phyloP scores from a whole-genome alignment of 768 basidiomycete species.

The Boletus vinaceobasis region DNA sequence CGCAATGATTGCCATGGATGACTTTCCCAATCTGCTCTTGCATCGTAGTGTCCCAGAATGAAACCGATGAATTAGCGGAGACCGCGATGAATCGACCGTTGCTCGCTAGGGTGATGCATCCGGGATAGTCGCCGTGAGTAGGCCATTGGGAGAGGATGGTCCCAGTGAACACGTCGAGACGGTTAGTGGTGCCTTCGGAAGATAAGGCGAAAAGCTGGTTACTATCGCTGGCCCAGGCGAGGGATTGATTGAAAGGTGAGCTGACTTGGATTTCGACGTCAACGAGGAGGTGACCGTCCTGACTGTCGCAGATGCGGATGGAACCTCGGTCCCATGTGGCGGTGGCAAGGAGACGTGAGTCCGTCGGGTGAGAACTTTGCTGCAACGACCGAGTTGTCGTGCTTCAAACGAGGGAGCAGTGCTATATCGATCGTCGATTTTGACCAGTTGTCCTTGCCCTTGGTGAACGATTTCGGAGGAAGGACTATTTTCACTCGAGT shows the following conservation, averaged over 20 bases:
- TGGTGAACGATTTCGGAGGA: too few species aligned
- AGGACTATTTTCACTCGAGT: too few species aligned
- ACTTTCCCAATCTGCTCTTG: not conserved
- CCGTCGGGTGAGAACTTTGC: too few species aligned
- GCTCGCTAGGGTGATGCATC: not conserved
- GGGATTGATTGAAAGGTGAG: not conserved
- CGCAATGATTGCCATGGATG: not conserved
- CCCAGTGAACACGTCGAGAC: not conserved
- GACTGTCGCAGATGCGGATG: too few species aligned
- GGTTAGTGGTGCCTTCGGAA: not conserved
- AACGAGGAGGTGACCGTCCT: not conserved
- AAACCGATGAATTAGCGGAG: not conserved
- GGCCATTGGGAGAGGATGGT: not conserved
- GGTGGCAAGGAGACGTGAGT: too few species aligned
- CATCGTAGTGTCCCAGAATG: constrained; percentile 5
- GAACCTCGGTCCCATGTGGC: too few species aligned
- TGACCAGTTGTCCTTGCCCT: too few species aligned
- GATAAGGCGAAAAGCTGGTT: not conserved
- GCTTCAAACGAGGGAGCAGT: too few species aligned
- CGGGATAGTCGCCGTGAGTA: not conserved
- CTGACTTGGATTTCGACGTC: not conserved
- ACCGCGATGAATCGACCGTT: not conserved
- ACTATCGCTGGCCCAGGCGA: not conserved
- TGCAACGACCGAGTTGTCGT: too few species aligned
- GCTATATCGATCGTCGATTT: too few species aligned